Evolutionary conservation across 805 yeast genomes (phyloP).

Genomic region (Candida ascalaphidarum): DNA sequence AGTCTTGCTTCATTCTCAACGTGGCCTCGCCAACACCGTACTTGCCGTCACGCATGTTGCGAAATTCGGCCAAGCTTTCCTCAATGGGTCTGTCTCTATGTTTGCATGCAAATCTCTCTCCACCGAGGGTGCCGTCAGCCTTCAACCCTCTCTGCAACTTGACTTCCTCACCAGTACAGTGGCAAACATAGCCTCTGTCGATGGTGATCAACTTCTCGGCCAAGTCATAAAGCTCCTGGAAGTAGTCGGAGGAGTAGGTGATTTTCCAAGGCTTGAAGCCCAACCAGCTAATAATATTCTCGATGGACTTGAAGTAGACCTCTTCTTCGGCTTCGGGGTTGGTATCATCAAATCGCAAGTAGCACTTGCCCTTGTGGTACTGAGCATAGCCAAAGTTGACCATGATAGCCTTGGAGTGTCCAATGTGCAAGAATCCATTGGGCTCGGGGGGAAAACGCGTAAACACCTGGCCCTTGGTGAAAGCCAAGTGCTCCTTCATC

Average conservation of each 20-base stretch:
- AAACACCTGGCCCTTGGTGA: constrained; percentile 73
- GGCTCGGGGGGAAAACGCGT: constrained; percentile 99
- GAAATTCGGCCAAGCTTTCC: constrained; percentile 70
- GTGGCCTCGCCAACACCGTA: constrained; percentile 90
- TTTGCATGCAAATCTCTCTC: constrained; percentile 76
- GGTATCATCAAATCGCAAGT: constrained; percentile 92
- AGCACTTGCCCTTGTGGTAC: constrained; percentile 78
- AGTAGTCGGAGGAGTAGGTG: constrained; percentile 94
- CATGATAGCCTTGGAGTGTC: constrained; percentile 96
- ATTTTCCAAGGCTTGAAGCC: constrained; percentile 92
- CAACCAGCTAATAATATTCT: constrained; percentile 83
- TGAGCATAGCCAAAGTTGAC: constrained; percentile 97
- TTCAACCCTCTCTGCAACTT: constrained; percentile 84
- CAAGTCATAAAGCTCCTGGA: constrained; percentile 77
- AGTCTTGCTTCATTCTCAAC: constrained; percentile 93
- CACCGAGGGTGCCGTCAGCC: constrained; percentile 90
- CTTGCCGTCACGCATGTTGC: constrained; percentile 86
- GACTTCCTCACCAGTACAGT: constrained; percentile 87
- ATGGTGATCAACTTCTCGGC: constrained; percentile 73
- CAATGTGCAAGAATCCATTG: constrained; percentile 94
- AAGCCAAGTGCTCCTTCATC: constrained; percentile 69
- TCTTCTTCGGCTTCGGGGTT: constrained; percentile 99
- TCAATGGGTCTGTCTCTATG: constrained; percentile 68
- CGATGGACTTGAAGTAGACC: constrained; percentile 74
- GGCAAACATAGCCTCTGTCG: constrained; percentile 85